Base-by-base conservation (phyloP, 345 rosid genomes). In the Gossypium sturtianum region DNA sequence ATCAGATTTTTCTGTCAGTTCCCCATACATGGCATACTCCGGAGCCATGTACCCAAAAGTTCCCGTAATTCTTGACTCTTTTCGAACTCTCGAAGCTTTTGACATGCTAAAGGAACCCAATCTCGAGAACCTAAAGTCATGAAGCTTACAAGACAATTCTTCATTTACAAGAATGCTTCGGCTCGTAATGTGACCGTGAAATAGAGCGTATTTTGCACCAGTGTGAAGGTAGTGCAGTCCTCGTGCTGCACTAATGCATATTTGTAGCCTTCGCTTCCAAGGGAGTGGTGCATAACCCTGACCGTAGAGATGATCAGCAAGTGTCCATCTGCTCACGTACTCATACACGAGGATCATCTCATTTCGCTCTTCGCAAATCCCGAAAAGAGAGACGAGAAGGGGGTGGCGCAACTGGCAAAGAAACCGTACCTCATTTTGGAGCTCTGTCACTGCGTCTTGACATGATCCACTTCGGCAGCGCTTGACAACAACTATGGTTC, bases 241-340 rank as follows among this genome's bases (percentile, higher is more conserved):
- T 2, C 57, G 72, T 0, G 88, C 88, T 17, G 85, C 85, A 4
- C 84, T 84, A 2, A 78, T 68, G 34, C 88, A 85, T 23, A 87
- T 87, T 76, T 80, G 63, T 1, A 87, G 77, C 54, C 90, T 75
- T 12, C 71, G 75, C 68, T 78, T 82, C 88, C 88, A 87, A 5
- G 75, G 63, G 3, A 85, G 74, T 20, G 82, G 5, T 29, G 34
- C 34, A 29, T 29, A 29, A 29, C 34, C 34, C 34, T 29, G 78
- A 25, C 75, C 74, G 48, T 63, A 80, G 12, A 87, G 88, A 75
- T 78, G 80, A 43, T 73, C 82, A 3, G 76, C 51, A 43, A 87
- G 83, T 2, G 80, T 76, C 9, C 87, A 82, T 9, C 57, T 67
- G 2, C 61, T 44, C 82, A 87, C 73, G 74, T 76, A 84, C 58